phyloP scores from a whole-genome alignment of 1,139 yeast genomes.

The Insectozyma bohioensis region DNA sequence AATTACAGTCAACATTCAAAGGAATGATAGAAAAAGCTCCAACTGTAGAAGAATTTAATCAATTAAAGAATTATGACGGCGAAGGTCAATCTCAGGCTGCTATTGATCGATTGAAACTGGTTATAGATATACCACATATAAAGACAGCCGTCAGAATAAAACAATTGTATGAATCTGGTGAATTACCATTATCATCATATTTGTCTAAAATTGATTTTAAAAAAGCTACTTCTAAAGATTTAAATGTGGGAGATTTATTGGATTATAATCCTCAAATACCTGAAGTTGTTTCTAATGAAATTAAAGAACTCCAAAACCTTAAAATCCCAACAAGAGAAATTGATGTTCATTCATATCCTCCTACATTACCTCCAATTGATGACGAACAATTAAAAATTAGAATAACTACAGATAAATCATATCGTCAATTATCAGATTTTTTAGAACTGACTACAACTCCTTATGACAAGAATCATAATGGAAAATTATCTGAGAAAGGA shows the following conservation, averaged over 20 bases:
- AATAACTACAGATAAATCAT: conserved; percentile 39
- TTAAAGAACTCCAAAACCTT: neutral
- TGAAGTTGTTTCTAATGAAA: too few species aligned
- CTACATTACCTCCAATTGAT: conserved; percentile 34
- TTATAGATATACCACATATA: conserved; percentile 32
- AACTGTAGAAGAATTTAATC: conserved; percentile 20
- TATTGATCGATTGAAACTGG: conserved; percentile 17
- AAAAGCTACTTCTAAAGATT: conserved; percentile 14
- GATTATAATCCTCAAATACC: conserved; percentile 2
- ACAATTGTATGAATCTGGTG: conserved; percentile 31
- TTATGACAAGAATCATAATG: conserved; percentile 32
- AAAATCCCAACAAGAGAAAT: neutral
- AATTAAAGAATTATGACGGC: conserved; percentile 6
- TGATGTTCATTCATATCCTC: conserved; percentile 26
- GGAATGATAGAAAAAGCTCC: conserved; percentile 38
- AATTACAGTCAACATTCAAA: conserved; percentile 41
- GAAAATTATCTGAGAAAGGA: conserved; percentile 34
- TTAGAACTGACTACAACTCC: conserved; percentile 28
- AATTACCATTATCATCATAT: conserved; percentile 33
- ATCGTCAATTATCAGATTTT: conserved; percentile 37
- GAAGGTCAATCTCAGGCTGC: conserved; percentile 6
- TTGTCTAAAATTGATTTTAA: conserved; percentile 36
- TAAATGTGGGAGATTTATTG: conserved; percentile 1
- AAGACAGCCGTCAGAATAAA: conserved; percentile 40
- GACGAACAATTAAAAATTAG: conserved; percentile 26